phyloP scores from a whole-genome alignment of 169 alveolate genomes.

The Miamiensis avidus region DNA sequence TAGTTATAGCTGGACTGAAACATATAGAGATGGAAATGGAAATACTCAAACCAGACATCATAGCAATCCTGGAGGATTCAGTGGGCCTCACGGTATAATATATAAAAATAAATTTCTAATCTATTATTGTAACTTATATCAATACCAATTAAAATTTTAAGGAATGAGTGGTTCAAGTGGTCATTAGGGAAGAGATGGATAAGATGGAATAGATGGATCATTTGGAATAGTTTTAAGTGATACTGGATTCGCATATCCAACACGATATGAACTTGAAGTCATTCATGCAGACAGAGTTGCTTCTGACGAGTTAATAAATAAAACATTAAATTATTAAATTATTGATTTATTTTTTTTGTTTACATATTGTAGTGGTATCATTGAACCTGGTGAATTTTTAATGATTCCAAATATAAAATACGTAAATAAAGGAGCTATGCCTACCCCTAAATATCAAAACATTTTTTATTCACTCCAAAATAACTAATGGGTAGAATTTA shows the following conservation, averaged over 20 bases:
- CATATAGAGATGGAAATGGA: background rate
- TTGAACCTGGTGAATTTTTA: constrained; percentile 10
- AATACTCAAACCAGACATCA: background rate
- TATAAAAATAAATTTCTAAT: too few species aligned
- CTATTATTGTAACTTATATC: too few species aligned
- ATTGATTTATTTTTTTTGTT: background rate
- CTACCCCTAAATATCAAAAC: background rate
- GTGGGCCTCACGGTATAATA: background rate
- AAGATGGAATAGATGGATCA: background rate
- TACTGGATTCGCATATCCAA: background rate
- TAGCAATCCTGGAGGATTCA: background rate
- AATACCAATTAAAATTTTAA: too few species aligned
- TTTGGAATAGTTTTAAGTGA: background rate
- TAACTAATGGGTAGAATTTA: background rate
- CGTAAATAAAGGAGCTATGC: background rate
- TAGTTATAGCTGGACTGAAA: constrained; percentile 3
- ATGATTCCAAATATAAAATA: background rate
- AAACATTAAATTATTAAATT: too few species aligned
- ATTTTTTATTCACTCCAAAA: background rate
- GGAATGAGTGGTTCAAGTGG: background rate
- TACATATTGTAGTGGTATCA: background rate
- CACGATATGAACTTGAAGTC: background rate
- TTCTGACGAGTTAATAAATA: background rate
- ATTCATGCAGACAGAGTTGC: background rate
- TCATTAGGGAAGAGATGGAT: background rate